Conservation (phyloP, 2,329 filamentous ascomycete species). For the Fusarium tricinctum region DNA sequence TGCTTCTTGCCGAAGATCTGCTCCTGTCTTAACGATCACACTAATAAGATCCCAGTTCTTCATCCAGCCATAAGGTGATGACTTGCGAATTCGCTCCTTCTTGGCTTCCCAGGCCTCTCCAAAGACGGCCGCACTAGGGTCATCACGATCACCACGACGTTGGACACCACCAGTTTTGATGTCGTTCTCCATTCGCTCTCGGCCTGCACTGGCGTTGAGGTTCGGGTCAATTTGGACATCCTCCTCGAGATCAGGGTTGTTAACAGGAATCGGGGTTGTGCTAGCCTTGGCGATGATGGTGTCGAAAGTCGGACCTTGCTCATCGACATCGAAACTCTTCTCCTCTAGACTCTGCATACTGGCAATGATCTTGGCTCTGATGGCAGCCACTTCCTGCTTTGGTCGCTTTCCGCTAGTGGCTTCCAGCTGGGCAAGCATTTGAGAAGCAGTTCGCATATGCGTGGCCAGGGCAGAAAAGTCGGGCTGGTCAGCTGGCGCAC, state of each 20-base stretch:
- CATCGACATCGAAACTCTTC: constrained; percentile 83
- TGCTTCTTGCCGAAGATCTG: constrained; percentile 85
- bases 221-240: constrained; percentile 65
- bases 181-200: constrained; percentile 90
- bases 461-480: constrained; percentile 87
- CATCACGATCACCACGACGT: constrained; percentile 84
- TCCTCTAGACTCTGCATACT: constrained; percentile 92
- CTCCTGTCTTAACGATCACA: constrained; percentile 89
- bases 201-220: constrained; percentile 78
- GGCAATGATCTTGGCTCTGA: constrained; percentile 87
- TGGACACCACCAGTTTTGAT: constrained; percentile 87
- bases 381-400: constrained; percentile 83
- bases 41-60: constrained; percentile 91
- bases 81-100: constrained; percentile 85
- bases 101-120: constrained; percentile 89
- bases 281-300: constrained; percentile 82
- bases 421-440: constrained; percentile 88
- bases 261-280: constrained; percentile 58
- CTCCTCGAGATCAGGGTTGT: constrained; percentile 68
- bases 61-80: constrained; percentile 89
- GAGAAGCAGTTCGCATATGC: constrained; percentile 88
- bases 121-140: constrained; percentile 87
- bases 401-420: constrained; percentile 84
- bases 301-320: constrained; percentile 82
- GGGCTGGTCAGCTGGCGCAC: constrained; percentile 74